A percentile compares a stretch with the other conserved stretches of the same genome.
Conservation (phyloP, 352 stramenopile species). For the Globisporangium iwayamae region DNA sequence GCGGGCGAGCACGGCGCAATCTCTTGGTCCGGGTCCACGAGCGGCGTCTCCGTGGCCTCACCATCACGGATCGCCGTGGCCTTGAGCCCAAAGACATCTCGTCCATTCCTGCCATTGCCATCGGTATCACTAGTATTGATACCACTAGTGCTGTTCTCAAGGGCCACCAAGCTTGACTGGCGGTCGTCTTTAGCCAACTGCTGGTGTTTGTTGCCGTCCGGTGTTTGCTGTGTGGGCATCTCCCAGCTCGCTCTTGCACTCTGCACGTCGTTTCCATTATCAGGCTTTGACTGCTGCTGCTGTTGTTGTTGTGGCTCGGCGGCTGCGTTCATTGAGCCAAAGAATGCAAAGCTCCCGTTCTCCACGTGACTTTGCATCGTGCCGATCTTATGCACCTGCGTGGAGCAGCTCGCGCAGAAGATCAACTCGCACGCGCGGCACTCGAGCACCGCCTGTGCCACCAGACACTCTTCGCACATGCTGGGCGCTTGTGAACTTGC, state of each 20-base stretch:
- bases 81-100: constrained; percentile 10
- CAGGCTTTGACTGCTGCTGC: too few relatives aligned
- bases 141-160: not conserved
- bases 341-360: constrained; percentile 16
- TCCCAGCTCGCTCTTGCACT: not conserved
- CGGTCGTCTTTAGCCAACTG: not conserved
- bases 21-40: constrained; percentile 24
- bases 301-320: not conserved
- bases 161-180: not conserved
- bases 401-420: constrained; percentile 40
- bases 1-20: constrained; percentile 9
- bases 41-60: constrained; percentile 12
- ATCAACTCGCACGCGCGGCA: constrained; percentile 49
- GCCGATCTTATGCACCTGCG: constrained; percentile 33
- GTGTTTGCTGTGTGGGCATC: not conserved
- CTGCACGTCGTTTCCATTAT: not conserved
- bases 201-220: not conserved
- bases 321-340: not conserved
- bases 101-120: not conserved
- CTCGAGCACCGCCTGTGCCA: constrained; percentile 22
- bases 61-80: constrained; percentile 9
- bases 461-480: constrained; percentile 47
- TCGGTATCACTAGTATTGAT: not conserved
- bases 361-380: constrained; percentile 36
- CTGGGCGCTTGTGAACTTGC: constrained; percentile 10